These are phyloP conservation scores for Rhododendron kiyosumense DNA, from an alignment of 148 eudicot species.

Conservation along the genomic window DNA sequence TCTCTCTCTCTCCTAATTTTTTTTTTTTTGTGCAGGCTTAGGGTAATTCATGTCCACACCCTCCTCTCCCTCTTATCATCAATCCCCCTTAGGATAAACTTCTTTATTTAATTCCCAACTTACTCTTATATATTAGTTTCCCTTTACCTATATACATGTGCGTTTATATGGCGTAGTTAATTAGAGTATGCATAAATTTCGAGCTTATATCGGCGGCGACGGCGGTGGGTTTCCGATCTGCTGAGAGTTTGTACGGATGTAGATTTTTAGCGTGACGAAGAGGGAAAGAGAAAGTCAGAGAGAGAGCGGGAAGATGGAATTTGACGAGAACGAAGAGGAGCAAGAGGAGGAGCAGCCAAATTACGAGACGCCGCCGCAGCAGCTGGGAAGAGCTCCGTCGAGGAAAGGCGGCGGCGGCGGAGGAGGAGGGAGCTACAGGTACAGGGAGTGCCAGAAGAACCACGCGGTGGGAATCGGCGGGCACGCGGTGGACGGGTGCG, in stretches of 20 bases:
- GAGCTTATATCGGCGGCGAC: background rate
- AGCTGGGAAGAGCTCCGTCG: background rate
- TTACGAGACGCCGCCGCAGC: slow-evolving; percentile 15
- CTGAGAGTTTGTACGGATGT: slow-evolving; percentile 5
- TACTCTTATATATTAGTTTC: background rate
- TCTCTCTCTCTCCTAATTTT: background rate
- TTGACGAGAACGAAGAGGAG: slow-evolving; percentile 46
- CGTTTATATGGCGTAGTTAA: background rate
- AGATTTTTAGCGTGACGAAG: background rate
- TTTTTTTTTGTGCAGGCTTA: slow-evolving; percentile 6
- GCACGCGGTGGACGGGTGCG: slow-evolving; percentile 68
- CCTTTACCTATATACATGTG: background rate
- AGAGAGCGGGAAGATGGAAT: slow-evolving; percentile 38
- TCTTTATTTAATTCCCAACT: background rate
- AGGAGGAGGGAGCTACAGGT: slow-evolving; percentile 18
- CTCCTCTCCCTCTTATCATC: slow-evolving; percentile 40
- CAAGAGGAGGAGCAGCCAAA: slow-evolving; percentile 33
- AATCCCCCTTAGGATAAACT: background rate
- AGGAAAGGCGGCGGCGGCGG: slow-evolving; percentile 9
- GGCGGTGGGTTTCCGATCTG: background rate
- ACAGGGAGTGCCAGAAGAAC: slow-evolving; percentile 62
- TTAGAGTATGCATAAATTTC: background rate
- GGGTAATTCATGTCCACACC: slow-evolving; percentile 64
- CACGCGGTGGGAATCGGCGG: slow-evolving; percentile 64
- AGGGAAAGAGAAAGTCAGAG: background rate